A percentile compares a stretch with the other conserved stretches of the same genome.
Conservation (phyloP, 2,329 filamentous ascomycete species). For the Clarireedia sp. region DNA sequence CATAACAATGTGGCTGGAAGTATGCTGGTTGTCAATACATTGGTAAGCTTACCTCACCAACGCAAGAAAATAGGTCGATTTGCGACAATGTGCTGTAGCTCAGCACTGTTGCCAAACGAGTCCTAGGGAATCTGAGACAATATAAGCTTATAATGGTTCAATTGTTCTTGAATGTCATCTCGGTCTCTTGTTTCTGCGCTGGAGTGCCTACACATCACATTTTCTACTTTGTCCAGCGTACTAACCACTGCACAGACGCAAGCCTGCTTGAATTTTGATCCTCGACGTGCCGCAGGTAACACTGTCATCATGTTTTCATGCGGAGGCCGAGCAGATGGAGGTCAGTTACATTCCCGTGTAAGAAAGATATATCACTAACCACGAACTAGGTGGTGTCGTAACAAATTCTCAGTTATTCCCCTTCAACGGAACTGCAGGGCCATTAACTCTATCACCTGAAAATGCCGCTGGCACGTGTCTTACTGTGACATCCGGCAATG, state of each 20-base stretch:
- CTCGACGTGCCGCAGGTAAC: constrained; percentile 40
- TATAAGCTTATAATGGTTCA: not conserved
- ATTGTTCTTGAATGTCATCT: not conserved
- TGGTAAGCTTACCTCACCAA: constrained; percentile 28
- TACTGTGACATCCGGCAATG: constrained; percentile 31
- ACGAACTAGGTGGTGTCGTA: not conserved
- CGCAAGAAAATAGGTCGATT: too few relatives aligned
- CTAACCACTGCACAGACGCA: constrained; percentile 34
- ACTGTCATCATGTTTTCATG: constrained; percentile 45
- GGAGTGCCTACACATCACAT: too few relatives aligned
- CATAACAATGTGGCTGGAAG: constrained; percentile 40
- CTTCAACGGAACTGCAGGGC: constrained; percentile 22
- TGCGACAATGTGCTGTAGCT: too few relatives aligned
- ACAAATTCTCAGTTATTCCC: constrained; percentile 9
- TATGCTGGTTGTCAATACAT: constrained; percentile 45
- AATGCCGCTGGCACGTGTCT: constrained; percentile 39
- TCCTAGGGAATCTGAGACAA: not conserved
- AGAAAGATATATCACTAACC: not conserved
- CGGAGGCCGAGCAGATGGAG: constrained; percentile 8
- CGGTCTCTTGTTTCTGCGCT: not conserved
- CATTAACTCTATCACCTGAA: constrained; percentile 36
- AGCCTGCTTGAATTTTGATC: constrained; percentile 52
- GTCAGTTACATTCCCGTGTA: not conserved
- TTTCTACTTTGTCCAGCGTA: not conserved
- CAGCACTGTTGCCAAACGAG: too few relatives aligned